Base-by-base conservation (phyloP, 208 protist genomes). In the Acanthamoeba sp. region DNA sequence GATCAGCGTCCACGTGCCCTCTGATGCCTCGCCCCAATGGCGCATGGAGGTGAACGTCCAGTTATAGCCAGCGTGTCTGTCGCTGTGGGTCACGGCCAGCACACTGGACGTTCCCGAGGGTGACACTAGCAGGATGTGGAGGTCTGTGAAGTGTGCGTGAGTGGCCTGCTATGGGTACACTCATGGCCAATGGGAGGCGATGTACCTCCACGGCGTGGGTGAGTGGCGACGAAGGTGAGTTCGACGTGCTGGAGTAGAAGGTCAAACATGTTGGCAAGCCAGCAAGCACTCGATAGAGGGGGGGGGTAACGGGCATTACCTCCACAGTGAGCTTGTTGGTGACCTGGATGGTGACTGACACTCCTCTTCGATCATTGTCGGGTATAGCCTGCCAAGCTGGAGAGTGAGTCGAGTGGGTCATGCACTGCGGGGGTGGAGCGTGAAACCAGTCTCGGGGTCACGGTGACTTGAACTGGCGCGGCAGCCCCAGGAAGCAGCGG, bases 41-140 rank as follows among this genome's bases (percentile, higher is more conserved):
- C 34, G 42, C 40, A 52, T 84, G 20, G 73, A 84, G 20, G 38
- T 52, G 42, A 84, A 84, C 27, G 73, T 45, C 73, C 73, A 84
- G 73, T 52, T 18, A 20, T 84, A 84, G 73, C 32, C 7, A 14
- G 20, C 22, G 73, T 50, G 14, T 18, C 12, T 32, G 20, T 84
- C 73, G 1, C 16, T 32, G 73, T 52, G 40, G 6, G 12, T 36
- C 1, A 20, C 0, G 4, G 40, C 73, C 42, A 84, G 36, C 42
- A 84, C 36, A 22, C 73, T 84, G 22, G 3, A 18, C 42, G 73
- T 84, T 7, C 73, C 73, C 9, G 0, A 27, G 1, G 73, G 73
- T 4, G 73, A 84, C 16, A 0, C 55, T 24, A 84, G 12, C 42
- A 1, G 7, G 1, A 84, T 32, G 42, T 40, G 34, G 40, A 84